A percentile compares a stretch with the other conserved stretches of the same genome.
Evolutionary conservation across 2,329 filamentous ascomycete genomes (phyloP).

Genomic region (Nannizzia gypsea): DNA sequence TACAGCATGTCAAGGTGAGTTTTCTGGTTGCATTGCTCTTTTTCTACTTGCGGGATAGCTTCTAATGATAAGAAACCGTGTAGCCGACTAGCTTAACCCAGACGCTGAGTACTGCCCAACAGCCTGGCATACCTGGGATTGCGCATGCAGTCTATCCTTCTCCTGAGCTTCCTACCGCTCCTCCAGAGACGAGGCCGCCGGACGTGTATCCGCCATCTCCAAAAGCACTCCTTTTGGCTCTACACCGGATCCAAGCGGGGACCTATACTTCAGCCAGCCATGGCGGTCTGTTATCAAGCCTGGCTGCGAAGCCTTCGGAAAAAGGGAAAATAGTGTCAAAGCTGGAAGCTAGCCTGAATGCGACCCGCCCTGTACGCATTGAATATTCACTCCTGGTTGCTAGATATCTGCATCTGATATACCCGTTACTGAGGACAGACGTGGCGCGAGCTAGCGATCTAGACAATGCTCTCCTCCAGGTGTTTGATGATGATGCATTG

Average conservation of each 20-base stretch:
- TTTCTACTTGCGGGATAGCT: no score
- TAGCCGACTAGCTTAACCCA: neutral
- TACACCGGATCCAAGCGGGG: neutral
- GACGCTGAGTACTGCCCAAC: neutral
- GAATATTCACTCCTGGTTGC: conserved; percentile 22
- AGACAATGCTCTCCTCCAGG: conserved; percentile 18
- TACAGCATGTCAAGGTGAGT: neutral
- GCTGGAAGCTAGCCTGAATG: neutral
- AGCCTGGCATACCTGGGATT: neutral
- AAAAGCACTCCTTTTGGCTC: neutral
- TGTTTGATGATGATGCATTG: conserved; percentile 24
- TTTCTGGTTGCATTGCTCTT: neutral
- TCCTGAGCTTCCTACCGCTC: neutral
- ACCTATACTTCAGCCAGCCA: neutral
- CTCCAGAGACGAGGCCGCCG: neutral
- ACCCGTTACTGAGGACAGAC: conserved; percentile 19
- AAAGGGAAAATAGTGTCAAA: neutral
- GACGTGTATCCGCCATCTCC: neutral
- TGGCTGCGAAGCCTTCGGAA: neutral
- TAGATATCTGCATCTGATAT: conserved; percentile 28
- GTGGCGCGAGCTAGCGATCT: neutral
- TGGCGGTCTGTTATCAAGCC: neutral
- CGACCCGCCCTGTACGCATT: neutral
- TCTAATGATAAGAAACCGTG: neutral
- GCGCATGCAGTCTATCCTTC: neutral